These are phyloP conservation scores for Ascochyta rabiei DNA, from an alignment of 2,329 filamentous ascomycete species.

Conservation along the genomic window DNA sequence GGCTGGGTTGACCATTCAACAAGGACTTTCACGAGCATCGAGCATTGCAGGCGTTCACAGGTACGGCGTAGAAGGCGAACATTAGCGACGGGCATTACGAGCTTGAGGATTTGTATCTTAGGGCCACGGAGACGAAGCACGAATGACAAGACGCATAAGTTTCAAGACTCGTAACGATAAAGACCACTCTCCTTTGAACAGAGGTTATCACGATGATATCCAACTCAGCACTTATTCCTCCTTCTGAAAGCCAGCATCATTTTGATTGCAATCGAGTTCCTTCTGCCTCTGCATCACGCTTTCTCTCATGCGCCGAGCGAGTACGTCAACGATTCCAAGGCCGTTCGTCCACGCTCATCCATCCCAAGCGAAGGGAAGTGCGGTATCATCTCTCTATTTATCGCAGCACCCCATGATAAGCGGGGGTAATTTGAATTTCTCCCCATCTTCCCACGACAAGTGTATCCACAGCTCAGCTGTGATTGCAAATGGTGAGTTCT, in stretches of 20 bases:
- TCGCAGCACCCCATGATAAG: too few species aligned
- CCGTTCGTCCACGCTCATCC: background rate
- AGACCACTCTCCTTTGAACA: background rate
- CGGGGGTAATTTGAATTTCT: too few species aligned
- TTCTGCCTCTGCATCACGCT: too few species aligned
- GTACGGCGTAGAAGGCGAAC: slow-evolving; percentile 10
- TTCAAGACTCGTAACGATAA: background rate
- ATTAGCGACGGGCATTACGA: background rate
- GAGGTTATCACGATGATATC: background rate
- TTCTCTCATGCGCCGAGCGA: too few species aligned
- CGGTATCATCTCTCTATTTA: too few species aligned
- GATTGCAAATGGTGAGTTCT: too few species aligned
- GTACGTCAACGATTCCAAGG: background rate
- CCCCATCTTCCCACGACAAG: too few species aligned
- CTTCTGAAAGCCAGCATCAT: background rate
- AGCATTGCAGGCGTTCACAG: slow-evolving; percentile 17
- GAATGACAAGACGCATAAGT: background rate
- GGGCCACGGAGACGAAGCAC: background rate
- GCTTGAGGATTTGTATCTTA: background rate
- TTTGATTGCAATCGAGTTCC: background rate
- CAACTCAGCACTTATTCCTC: background rate
- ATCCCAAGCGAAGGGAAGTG: background rate
- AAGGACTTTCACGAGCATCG: background rate
- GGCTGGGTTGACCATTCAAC: background rate
- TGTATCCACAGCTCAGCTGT: too few species aligned